Conservation (phyloP, 192 early-diverging fungal genomes). For the Entomortierella chlamydospora region DNA sequence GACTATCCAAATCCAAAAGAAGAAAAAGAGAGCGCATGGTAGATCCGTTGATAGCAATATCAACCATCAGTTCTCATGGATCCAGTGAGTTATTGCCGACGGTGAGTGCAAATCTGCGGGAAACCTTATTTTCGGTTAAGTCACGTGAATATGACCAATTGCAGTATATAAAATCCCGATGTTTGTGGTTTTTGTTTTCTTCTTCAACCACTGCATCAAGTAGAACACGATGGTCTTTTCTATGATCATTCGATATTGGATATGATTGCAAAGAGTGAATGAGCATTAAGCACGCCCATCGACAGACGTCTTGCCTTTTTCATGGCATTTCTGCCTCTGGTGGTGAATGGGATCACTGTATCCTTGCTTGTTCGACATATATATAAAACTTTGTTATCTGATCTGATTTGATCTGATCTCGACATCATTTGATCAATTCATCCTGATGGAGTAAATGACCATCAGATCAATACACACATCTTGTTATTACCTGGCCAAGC, state of each 20-base stretch:
- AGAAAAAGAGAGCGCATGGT: too few species aligned
- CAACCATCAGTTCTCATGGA: too few species aligned
- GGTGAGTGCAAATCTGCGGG: too few species aligned
- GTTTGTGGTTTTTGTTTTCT: background rate
- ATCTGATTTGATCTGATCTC: constrained; percentile 6
- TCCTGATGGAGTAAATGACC: too few species aligned
- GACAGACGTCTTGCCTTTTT: constrained; percentile 40
- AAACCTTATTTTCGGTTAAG: too few species aligned
- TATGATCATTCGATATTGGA: constrained; percentile 53
- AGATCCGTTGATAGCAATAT: too few species aligned
- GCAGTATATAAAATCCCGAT: background rate
- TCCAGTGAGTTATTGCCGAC: too few species aligned
- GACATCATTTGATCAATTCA: background rate
- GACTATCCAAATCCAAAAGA: too few species aligned
- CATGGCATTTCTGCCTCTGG: constrained; percentile 51
- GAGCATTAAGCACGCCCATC: constrained; percentile 49
- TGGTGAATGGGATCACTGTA: constrained; percentile 21
- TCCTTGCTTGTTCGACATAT: constrained; percentile 38
- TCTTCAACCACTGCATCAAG: constrained; percentile 32
- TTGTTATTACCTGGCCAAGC: constrained; percentile 6
- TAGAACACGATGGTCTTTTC: constrained; percentile 45
- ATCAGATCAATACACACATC: too few species aligned
- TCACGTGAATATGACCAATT: too few species aligned
- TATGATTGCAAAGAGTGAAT: constrained; percentile 41
- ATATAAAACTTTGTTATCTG: background rate